Percentiles rank a stretch among this genome's conserved stretches.
Conservation (phyloP, 495 filamentous ascomycete genomes). For the Daldinia concentrica region DNA sequence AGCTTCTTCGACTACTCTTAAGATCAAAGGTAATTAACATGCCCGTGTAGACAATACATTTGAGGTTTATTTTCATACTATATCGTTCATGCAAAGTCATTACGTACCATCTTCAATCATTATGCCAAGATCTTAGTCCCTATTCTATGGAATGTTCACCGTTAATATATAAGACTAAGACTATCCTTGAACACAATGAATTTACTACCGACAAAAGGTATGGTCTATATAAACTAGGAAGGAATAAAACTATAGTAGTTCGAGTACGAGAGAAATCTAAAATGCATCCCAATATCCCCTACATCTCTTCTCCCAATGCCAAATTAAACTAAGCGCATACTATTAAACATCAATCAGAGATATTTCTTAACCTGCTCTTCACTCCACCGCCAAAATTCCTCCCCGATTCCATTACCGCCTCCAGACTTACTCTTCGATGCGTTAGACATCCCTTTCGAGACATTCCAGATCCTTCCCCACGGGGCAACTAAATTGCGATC, state of each 20-base stretch:
- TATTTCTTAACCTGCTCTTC: slow-evolving; percentile 48
- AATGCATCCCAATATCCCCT: not conserved
- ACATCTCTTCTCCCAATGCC: not conserved
- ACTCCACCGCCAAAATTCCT: slow-evolving; percentile 55
- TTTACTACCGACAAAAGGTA: no score
- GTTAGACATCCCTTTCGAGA: slow-evolving; percentile 41
- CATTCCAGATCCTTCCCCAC: slow-evolving; percentile 46
- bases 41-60: no score
- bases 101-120: no score
- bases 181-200: no score
- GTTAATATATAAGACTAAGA: no score
- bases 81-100: no score
- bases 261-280: not conserved
- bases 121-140: no score
- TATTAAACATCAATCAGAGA: slow-evolving; percentile 9
- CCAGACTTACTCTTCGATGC: slow-evolving; percentile 44
- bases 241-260: no score
- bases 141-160: no score
- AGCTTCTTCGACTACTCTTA: not conserved
- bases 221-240: no score
- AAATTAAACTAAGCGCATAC: not conserved
- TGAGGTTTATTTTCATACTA: no score
- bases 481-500: slow-evolving; percentile 45
- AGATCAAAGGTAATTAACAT: no score
- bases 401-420: slow-evolving; percentile 49